Percentiles rank a stretch among this genome's conserved stretches.
Conservation (phyloP, 2,329 filamentous ascomycete species). For the Ophiognomonia clavigignenti-juglandacearum region DNA sequence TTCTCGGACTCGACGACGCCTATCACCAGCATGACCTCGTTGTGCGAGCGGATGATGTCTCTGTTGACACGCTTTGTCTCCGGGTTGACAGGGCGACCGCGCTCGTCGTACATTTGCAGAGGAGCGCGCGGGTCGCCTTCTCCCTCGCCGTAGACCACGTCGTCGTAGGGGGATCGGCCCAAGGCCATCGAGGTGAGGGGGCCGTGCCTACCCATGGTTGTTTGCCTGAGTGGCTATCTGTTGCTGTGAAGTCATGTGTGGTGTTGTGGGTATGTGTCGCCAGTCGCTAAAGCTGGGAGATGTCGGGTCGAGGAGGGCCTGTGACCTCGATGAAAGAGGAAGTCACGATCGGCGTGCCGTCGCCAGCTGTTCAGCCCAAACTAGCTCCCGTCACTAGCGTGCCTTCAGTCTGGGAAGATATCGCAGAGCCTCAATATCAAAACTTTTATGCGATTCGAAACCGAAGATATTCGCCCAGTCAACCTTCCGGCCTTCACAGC, state of each 20-base stretch:
- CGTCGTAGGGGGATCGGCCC: slow-evolving; percentile 57
- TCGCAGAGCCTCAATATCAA: too few relatives aligned
- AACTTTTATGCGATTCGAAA: too few relatives aligned
- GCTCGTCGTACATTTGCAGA: slow-evolving; percentile 47
- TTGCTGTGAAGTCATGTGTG: neutral
- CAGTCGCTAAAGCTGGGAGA: neutral
- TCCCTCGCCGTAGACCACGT: slow-evolving; percentile 47
- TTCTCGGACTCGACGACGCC: slow-evolving; percentile 57
- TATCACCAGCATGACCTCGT: slow-evolving; percentile 60
- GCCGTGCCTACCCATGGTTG: slow-evolving; percentile 47
- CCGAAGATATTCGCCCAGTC: too few relatives aligned
- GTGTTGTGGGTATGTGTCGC: neutral
- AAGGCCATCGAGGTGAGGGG: slow-evolving; percentile 53
- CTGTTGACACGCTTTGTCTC: slow-evolving; percentile 51
- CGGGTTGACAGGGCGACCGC: slow-evolving; percentile 51
- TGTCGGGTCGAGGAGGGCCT: too few relatives aligned
- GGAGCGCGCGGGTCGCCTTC: slow-evolving; percentile 35
- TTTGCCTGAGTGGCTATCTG: neutral
- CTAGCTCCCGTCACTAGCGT: too few relatives aligned
- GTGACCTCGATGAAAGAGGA: too few relatives aligned
- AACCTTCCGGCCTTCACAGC: too few relatives aligned
- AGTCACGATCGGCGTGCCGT: too few relatives aligned
- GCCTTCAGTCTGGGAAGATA: too few relatives aligned
- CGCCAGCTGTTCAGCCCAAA: too few relatives aligned
- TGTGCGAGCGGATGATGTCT: slow-evolving; percentile 55